phyloP scores from a whole-genome alignment of 176 grass and related monocot species.

The Juncus effusus region DNA sequence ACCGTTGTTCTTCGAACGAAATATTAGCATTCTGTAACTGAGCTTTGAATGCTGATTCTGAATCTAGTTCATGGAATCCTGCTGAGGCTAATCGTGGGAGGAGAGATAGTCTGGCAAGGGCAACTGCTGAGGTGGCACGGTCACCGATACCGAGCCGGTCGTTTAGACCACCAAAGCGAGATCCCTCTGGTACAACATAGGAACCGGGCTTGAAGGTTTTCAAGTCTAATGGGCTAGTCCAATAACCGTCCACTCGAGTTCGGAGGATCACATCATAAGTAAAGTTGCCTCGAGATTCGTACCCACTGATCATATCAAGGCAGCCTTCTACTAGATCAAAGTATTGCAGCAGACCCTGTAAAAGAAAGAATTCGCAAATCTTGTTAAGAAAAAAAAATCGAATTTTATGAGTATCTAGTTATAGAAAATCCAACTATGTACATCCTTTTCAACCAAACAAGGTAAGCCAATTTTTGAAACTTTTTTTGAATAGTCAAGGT shows the following conservation, averaged over 20 bases:
- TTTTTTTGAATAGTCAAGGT: too few relatives aligned
- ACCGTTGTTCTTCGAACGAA: neutral
- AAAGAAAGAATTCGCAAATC: neutral
- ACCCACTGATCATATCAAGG: constrained; percentile 50
- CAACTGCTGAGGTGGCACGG: constrained; percentile 25
- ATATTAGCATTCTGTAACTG: constrained; percentile 38
- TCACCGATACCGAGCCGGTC: constrained; percentile 59
- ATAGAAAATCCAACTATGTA: constrained; percentile 7
- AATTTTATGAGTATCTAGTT: neutral
- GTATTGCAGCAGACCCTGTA: constrained; percentile 74
- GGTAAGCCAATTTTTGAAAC: neutral
- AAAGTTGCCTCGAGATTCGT: constrained; percentile 47
- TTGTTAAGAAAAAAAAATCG: too few relatives aligned
- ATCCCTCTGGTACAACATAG: constrained; percentile 67
- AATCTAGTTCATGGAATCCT: constrained; percentile 50
- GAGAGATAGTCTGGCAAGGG: constrained; percentile 52
- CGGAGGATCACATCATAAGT: constrained; percentile 64
- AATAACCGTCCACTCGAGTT: constrained; percentile 74
- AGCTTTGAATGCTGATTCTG: constrained; percentile 60
- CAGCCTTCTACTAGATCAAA: constrained; percentile 80
- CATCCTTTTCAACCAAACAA: neutral
- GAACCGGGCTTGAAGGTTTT: neutral
- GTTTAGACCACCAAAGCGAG: constrained; percentile 67
- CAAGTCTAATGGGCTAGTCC: constrained; percentile 35
- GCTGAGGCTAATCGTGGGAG: constrained; percentile 36